Conservation (phyloP, 83 land plant species). For the Picea mariana region DNA sequence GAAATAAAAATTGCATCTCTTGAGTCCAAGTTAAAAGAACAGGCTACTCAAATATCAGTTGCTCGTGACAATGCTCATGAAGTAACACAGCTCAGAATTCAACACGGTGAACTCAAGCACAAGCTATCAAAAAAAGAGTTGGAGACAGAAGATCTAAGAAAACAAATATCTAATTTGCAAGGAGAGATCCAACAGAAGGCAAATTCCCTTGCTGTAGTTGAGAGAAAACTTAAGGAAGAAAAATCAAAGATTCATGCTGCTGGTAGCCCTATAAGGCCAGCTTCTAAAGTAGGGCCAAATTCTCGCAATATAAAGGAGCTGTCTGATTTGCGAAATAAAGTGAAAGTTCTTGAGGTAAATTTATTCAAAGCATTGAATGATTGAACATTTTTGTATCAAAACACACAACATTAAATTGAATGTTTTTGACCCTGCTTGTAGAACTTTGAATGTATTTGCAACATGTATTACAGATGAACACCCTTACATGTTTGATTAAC, state of each 20-base stretch:
- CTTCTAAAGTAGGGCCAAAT: constrained; percentile 9
- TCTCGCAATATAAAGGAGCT: constrained; percentile 40
- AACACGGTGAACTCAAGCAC: constrained; percentile 35
- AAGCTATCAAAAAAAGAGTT: constrained; percentile 34
- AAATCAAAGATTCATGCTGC: constrained; percentile 16
- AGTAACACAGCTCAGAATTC: constrained; percentile 28
- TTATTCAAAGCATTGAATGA: background rate
- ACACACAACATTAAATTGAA: background rate
- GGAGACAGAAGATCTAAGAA: constrained; percentile 46
- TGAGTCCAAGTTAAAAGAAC: constrained; percentile 19
- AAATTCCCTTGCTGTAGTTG: constrained; percentile 22
- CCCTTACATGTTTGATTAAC: background rate
- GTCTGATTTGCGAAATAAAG: constrained; percentile 32
- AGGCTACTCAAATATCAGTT: constrained; percentile 10
- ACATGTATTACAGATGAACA: background rate
- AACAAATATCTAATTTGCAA: constrained; percentile 32
- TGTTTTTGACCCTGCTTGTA: background rate
- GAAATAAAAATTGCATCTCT: constrained; percentile 27
- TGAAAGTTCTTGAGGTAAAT: constrained; percentile 49
- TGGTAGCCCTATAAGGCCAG: constrained; percentile 21
- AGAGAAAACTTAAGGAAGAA: constrained; percentile 43
- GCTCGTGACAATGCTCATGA: background rate
- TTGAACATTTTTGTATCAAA: background rate
- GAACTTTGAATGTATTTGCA: constrained; percentile 5
- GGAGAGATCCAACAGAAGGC: constrained; percentile 45